Conservation (phyloP, 2,329 filamentous ascomycete genomes). For the Xylaria sp. region DNA sequence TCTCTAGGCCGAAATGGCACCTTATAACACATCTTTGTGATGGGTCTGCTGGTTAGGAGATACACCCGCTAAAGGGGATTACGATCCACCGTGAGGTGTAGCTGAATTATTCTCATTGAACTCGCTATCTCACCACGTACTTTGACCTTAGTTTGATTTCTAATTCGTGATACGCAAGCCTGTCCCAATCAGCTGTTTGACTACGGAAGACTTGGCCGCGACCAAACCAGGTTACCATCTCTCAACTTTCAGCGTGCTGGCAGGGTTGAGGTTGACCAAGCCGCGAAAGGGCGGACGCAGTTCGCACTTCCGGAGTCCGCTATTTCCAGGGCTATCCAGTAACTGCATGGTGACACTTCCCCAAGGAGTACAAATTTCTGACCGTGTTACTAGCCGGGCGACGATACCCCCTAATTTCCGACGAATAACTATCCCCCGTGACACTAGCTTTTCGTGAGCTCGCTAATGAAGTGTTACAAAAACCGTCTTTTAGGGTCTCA, state of each 20-base stretch:
- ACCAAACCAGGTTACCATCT: too few relatives aligned
- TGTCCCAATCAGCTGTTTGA: too few relatives aligned
- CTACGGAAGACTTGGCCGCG: too few relatives aligned
- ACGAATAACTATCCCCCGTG: slow-evolving; percentile 1
- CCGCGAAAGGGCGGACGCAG: background rate
- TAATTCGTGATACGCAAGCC: background rate
- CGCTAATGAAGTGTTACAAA: slow-evolving; percentile 7
- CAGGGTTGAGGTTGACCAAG: background rate
- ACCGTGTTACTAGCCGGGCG: too few relatives aligned
- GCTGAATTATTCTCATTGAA: background rate
- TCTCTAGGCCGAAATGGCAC: background rate
- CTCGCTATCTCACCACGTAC: background rate
- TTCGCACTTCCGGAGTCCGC: background rate
- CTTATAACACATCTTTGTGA: background rate
- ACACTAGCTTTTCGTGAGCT: slow-evolving; percentile 2
- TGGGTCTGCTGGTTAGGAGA: slow-evolving; percentile 1
- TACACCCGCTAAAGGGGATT: background rate
- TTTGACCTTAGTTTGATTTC: background rate
- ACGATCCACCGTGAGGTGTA: background rate
- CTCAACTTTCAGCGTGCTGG: too few relatives aligned
- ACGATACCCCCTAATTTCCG: slow-evolving; percentile 19
- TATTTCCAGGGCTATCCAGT: background rate
- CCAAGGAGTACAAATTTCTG: background rate
- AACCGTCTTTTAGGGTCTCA: background rate
- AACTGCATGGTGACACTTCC: background rate